Conservation (phyloP, 2,329 filamentous ascomycete species). For the Calonectria hongkongensis region DNA sequence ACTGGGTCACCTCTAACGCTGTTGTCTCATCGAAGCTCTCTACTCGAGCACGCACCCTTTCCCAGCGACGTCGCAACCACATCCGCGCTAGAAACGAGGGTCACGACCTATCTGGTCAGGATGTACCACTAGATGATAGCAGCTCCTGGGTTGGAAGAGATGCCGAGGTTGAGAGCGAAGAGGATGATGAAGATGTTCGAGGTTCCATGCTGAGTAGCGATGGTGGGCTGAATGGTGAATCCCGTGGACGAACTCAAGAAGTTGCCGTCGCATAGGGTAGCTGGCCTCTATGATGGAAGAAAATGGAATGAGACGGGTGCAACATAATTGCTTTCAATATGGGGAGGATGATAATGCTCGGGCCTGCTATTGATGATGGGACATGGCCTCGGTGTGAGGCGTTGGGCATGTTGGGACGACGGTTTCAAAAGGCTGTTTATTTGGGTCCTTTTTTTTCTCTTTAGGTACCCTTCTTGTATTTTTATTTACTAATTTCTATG, state of each 20-base stretch:
- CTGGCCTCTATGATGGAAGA: slow-evolving; percentile 19
- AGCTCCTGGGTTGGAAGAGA: slow-evolving; percentile 90
- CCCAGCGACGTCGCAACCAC: slow-evolving; percentile 86
- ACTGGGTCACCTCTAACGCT: slow-evolving; percentile 95
- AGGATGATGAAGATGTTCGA: slow-evolving; percentile 75
- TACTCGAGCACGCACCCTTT: slow-evolving; percentile 89
- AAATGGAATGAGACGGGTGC: slow-evolving; percentile 7
- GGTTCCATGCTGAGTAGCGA: slow-evolving; percentile 73
- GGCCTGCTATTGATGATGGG: slow-evolving; percentile 44
- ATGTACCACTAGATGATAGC: slow-evolving; percentile 84
- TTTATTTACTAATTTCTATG: slow-evolving; percentile 54
- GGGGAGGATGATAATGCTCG: slow-evolving; percentile 24
- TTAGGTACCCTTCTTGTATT: slow-evolving; percentile 52
- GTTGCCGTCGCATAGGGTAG: slow-evolving; percentile 65
- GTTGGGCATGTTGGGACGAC: slow-evolving; percentile 51
- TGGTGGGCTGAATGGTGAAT: slow-evolving; percentile 73
- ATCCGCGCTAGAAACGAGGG: slow-evolving; percentile 82
- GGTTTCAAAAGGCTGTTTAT: slow-evolving; percentile 51
- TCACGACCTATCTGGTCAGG: slow-evolving; percentile 88
- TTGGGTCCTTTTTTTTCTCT: slow-evolving; percentile 45
- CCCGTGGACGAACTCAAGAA: slow-evolving; percentile 73
- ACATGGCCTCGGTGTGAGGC: slow-evolving; percentile 54
- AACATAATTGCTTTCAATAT: not conserved
- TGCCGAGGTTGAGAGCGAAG: slow-evolving; percentile 78
- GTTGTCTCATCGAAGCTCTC: slow-evolving; percentile 92